A percentile compares a stretch with the other conserved stretches of the same genome.
These are phyloP conservation scores for Dichotomocladium elegans DNA, from an alignment of 371 early-diverging fungal genomes.

Conservation along the genomic window DNA sequence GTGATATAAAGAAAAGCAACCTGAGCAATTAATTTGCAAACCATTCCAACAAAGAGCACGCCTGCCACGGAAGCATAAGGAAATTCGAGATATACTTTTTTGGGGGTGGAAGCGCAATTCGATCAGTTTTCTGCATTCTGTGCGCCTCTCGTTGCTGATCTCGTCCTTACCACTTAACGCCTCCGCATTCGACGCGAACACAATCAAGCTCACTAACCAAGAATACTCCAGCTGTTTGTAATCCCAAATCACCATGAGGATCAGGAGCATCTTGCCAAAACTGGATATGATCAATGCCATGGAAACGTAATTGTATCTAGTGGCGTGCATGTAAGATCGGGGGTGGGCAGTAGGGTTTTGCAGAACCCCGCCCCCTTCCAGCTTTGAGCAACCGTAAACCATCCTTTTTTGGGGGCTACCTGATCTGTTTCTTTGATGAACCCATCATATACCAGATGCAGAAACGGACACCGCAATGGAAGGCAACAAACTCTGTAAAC, in stretches of 20 bases:
- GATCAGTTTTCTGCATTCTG: no score
- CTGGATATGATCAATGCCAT: slow-evolving; percentile 83
- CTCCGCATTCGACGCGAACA: slow-evolving; percentile 80
- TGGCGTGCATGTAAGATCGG: neutral
- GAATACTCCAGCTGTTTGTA: slow-evolving; percentile 82
- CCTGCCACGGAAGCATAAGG: slow-evolving; percentile 43
- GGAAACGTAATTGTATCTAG: slow-evolving; percentile 62
- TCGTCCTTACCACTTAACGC: slow-evolving; percentile 81
- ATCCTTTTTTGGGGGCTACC: neutral
- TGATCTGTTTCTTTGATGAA: slow-evolving; percentile 8
- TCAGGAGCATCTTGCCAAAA: slow-evolving; percentile 86
- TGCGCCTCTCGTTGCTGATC: no score
- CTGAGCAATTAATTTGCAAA: slow-evolving; percentile 45
- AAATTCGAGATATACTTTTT: slow-evolving; percentile 50
- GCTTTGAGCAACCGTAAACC: no score
- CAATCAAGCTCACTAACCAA: slow-evolving; percentile 75
- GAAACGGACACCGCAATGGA: slow-evolving; percentile 38
- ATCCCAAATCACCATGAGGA: slow-evolving; percentile 94
- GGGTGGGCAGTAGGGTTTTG: no score
- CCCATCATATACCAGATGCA: slow-evolving; percentile 8
- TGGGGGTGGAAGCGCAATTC: no score
- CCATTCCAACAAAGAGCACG: slow-evolving; percentile 48
- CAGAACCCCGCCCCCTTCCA: no score
- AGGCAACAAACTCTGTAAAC: slow-evolving; percentile 40
- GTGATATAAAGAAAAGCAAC: slow-evolving; percentile 46